Conservation (phyloP, 305 asterid species). For the Stenogyne calaminthoides region DNA sequence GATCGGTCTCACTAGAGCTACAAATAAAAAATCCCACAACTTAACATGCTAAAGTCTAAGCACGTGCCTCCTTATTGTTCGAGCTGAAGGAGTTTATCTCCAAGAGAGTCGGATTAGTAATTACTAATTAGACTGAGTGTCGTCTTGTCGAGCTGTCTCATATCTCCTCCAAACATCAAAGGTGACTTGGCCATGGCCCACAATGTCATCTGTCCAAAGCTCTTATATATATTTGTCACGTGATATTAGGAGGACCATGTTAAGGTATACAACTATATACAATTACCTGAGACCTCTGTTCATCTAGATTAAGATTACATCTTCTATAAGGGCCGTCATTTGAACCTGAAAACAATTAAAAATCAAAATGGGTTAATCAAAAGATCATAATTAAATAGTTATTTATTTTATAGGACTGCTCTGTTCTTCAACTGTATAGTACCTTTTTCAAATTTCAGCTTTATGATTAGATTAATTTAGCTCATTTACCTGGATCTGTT, state of each 20-base stretch:
- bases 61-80: conserved; percentile 77
- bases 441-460: neutral
- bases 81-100: conserved; percentile 87
- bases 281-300: conserved; percentile 80
- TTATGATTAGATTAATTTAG: neutral
- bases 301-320: conserved; percentile 58
- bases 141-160: conserved; percentile 63
- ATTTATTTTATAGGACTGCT: neutral
- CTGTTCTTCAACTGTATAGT: neutral
- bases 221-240: neutral
- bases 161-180: conserved; percentile 92
- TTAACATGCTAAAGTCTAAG: conserved; percentile 22
- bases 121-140: conserved; percentile 58
- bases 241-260: conserved; percentile 7
- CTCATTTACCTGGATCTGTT: conserved; percentile 55
- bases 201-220: conserved; percentile 69
- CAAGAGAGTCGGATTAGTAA: conserved; percentile 78
- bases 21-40: no score
- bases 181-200: conserved; percentile 96
- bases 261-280: neutral
- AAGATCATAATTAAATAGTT: neutral
- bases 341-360: conserved; percentile 49
- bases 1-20: no score
- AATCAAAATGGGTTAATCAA: conserved; percentile 12
- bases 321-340: conserved; percentile 82